These are phyloP conservation scores for Casuarina glauca DNA, from an alignment of 306 rosid genomes.

Conservation along the genomic window DNA sequence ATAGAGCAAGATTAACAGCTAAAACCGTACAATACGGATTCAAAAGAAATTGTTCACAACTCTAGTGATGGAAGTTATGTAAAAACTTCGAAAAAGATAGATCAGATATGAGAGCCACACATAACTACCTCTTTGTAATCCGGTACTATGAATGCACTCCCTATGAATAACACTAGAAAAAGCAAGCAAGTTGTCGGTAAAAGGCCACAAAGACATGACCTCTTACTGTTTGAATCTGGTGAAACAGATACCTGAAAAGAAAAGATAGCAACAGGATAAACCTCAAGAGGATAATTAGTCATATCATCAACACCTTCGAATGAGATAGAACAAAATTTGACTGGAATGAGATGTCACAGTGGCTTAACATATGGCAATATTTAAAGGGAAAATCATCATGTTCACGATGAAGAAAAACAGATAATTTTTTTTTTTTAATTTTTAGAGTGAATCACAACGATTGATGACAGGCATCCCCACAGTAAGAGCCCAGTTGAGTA, in stretches of 20 bases:
- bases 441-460: not conserved
- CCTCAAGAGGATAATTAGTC: not conserved
- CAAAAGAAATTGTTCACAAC: constrained; percentile 3
- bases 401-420: not conserved
- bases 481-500: not conserved
- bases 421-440: not conserved
- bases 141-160: constrained; percentile 36
- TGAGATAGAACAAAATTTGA: not conserved
- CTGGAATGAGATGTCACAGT: not conserved
- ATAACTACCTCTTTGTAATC: constrained; percentile 52
- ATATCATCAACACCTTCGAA: not conserved
- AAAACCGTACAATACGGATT: not conserved
- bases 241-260: constrained; percentile 40
- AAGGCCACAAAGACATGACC: constrained; percentile 43
- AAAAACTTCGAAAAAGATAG: not conserved
- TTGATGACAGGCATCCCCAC: not conserved
- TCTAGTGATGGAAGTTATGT: not conserved
- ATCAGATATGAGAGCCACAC: not conserved
- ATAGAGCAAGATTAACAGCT: too few relatives aligned
- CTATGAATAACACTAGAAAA: constrained; percentile 39
- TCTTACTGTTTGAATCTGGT: constrained; percentile 43
- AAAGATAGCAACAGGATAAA: not conserved
- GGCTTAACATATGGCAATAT: not conserved
- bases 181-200: constrained; percentile 56
- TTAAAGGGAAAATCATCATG: not conserved